Conservation (phyloP, 192 early-diverging fungal genomes). For the Coemansia sp. region DNA sequence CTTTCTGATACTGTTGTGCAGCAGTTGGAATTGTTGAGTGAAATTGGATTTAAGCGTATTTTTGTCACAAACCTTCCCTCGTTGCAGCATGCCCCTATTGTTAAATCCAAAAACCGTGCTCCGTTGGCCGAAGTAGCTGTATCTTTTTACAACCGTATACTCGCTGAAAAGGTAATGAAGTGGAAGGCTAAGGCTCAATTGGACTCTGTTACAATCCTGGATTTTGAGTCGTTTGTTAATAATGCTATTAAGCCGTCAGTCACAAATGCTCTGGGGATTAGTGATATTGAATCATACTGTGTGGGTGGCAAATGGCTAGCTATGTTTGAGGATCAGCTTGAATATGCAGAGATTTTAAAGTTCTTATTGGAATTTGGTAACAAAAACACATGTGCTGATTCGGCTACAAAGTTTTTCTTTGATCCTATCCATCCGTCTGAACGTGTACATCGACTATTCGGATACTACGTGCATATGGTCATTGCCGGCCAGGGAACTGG, state of each 20-base stretch:
- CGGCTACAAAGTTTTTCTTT: conserved; percentile 16
- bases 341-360: conserved; percentile 5
- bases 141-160: conserved; percentile 16
- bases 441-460: conserved; percentile 37
- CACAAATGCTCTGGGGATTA: conserved; percentile 9
- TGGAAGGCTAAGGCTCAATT: conserved; percentile 11
- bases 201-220: conserved; percentile 15
- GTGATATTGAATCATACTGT: conserved; percentile 17
- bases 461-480: conserved; percentile 10
- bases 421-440: conserved; percentile 40
- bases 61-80: conserved; percentile 27
- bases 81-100: conserved; percentile 26
- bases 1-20: conserved; percentile 20
- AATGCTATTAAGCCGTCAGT: conserved; percentile 9
- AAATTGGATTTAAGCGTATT: conserved; percentile 22
- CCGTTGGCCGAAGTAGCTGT: conserved; percentile 12
- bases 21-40: conserved; percentile 20
- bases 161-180: conserved; percentile 5
- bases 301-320: conserved; percentile 21
- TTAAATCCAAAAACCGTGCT: conserved; percentile 12
- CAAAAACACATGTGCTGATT: conserved; percentile 10
- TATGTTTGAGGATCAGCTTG: conserved; percentile 23
- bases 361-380: conserved; percentile 1
- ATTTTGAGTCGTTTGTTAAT: conserved; percentile 17
- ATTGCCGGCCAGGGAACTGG: background rate